Conservation (phyloP, 768 basidiomycete species). For the Tremella mesenterica region DNA sequence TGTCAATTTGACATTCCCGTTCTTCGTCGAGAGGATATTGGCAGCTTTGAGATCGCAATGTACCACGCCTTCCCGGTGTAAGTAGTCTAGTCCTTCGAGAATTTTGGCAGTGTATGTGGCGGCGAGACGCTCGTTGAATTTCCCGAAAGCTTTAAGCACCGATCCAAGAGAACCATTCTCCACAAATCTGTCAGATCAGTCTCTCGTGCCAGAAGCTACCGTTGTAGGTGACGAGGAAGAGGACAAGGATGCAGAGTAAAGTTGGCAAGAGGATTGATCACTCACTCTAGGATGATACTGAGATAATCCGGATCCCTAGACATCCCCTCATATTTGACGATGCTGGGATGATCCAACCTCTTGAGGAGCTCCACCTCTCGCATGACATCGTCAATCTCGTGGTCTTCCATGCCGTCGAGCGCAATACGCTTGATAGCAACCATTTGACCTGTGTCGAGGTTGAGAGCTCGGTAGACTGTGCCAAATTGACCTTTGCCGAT, state of each 20-base stretch:
- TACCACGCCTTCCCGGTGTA: conserved; percentile 67
- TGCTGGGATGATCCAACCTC: conserved; percentile 81
- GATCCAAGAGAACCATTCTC: conserved; percentile 94
- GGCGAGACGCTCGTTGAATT: conserved; percentile 82
- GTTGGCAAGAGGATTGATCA: background rate
- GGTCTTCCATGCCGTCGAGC: conserved; percentile 80
- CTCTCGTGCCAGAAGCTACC: background rate
- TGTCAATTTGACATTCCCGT: conserved; percentile 89
- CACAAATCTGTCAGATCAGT: conserved; percentile 60
- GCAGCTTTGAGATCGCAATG: conserved; percentile 98
- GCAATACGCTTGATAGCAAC: conserved; percentile 98
- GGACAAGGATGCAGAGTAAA: conserved; percentile 1
- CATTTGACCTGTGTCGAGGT: conserved; percentile 88
- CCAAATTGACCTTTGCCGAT: conserved; percentile 97
- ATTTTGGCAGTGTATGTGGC: conserved; percentile 93
- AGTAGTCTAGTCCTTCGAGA: conserved; percentile 85
- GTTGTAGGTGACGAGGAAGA: conserved; percentile 4
- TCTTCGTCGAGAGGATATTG: conserved; percentile 97
- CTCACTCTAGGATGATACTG: conserved; percentile 90
- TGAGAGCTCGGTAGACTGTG: conserved; percentile 86
- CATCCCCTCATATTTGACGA: conserved; percentile 97
- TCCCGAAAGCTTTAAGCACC: conserved; percentile 86
- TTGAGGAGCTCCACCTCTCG: conserved; percentile 88
- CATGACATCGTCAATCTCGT: conserved; percentile 84
- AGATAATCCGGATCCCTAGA: conserved; percentile 75